Evolutionary conservation across 805 yeast species (phyloP).

Genomic region (Ogataea glucozyma): DNA sequence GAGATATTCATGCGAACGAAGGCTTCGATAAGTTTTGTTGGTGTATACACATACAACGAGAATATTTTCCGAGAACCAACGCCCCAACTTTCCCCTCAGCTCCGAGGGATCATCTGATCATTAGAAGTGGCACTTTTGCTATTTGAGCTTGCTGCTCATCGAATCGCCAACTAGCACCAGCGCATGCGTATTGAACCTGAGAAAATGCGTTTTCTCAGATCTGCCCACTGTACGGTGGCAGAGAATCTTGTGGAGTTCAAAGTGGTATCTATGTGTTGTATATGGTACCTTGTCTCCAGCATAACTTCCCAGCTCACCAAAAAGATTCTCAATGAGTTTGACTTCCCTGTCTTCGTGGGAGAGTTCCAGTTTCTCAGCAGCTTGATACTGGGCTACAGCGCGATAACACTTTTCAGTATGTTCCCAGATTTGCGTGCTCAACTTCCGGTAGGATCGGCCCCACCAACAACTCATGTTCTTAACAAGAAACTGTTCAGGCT

Average conservation of each 20-base stretch:
- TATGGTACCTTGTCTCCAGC: constrained; percentile 65
- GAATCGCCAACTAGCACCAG: no score
- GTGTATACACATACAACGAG: no score
- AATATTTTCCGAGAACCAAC: no score
- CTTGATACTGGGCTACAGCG: constrained; percentile 31
- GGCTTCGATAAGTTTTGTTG: no score
- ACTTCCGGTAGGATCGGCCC: constrained; percentile 60
- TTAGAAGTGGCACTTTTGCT: no score
- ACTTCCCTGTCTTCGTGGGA: constrained; percentile 63
- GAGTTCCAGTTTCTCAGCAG: constrained; percentile 63
- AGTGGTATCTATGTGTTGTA: constrained; percentile 46
- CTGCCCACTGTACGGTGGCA: constrained; percentile 2
- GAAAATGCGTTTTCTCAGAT: background rate
- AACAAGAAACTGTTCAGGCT: constrained; percentile 44
- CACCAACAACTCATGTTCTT: constrained; percentile 35
- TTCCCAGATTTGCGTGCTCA: constrained; percentile 14
- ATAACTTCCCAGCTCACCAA: constrained; percentile 67
- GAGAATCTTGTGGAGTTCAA: constrained; percentile 32
- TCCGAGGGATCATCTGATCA: no score
- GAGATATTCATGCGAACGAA: no score
- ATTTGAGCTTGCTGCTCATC: no score
- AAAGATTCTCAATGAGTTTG: constrained; percentile 51
- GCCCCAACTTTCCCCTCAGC: no score
- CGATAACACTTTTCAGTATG: constrained; percentile 14
- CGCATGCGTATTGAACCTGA: background rate